Percentiles rank a stretch among this genome's conserved stretches.
Evolutionary conservation across 768 basidiomycete genomes (phyloP).

Genomic region (Bullera alba): DNA sequence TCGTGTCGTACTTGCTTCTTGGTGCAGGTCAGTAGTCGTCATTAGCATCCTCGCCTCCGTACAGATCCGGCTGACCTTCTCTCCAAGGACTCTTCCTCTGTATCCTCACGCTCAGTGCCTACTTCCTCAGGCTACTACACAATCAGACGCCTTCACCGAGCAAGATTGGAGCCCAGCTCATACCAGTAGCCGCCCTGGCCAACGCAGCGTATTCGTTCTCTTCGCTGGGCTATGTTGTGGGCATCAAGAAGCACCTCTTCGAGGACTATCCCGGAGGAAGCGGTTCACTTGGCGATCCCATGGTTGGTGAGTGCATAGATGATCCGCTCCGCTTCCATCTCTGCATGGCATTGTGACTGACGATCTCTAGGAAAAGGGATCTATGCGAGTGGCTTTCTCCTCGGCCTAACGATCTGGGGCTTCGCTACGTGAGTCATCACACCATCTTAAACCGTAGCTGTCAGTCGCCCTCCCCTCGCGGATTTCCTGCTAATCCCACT

Average conservation of each 20-base stretch:
- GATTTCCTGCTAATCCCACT: background rate
- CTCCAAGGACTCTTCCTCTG: constrained; percentile 20
- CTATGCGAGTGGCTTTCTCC: constrained; percentile 12
- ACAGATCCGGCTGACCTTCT: background rate
- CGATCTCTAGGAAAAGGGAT: constrained; percentile 8
- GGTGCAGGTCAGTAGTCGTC: constrained; percentile 17
- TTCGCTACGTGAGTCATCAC: constrained; percentile 15
- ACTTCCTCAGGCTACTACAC: constrained; percentile 14
- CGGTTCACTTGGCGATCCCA: no score
- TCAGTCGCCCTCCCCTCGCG: background rate
- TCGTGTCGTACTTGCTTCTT: constrained; percentile 13
- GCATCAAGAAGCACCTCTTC: constrained; percentile 14
- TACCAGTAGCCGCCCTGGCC: constrained; percentile 14
- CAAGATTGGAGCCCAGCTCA: constrained; percentile 13
- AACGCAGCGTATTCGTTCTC: constrained; percentile 15
- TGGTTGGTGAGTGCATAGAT: constrained; percentile 5
- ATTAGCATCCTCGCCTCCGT: no score
- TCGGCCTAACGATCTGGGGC: constrained; percentile 8
- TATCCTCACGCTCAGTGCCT: constrained; percentile 14
- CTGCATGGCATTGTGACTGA: no score
- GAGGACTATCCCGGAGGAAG: constrained; percentile 10
- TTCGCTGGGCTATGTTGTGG: constrained; percentile 12
- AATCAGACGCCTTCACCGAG: constrained; percentile 14
- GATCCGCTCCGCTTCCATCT: background rate
- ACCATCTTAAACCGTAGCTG: background rate